A percentile compares a stretch with the other conserved stretches of the same genome.
phyloP scores from a whole-genome alignment of 148 eudicot species.

The Rhododendron mucronatum region DNA sequence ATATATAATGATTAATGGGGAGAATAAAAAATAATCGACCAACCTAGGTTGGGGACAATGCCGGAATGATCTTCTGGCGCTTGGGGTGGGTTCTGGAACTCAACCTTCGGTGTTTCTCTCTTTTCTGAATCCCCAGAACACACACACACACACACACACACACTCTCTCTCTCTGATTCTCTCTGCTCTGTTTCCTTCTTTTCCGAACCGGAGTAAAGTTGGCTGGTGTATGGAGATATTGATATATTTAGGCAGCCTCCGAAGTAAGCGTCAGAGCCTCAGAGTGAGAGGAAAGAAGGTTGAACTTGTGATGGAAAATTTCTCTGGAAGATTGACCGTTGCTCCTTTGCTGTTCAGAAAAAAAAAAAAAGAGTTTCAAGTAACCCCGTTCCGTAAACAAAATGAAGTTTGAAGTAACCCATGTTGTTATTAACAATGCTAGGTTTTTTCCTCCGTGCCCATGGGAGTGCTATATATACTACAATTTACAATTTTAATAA shows the following conservation, averaged over 20 bases:
- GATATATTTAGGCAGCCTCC: slow-evolving; percentile 1
- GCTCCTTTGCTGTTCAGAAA: neutral
- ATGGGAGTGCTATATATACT: too few species aligned
- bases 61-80: neutral
- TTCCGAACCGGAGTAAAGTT: neutral
- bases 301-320: neutral
- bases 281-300: neutral
- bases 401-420: too few species aligned
- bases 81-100: neutral
- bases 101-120: neutral
- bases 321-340: neutral
- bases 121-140: neutral
- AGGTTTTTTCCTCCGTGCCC: too few species aligned
- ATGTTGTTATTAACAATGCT: too few species aligned
- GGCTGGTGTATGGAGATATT: neutral
- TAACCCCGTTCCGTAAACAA: neutral
- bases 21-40: neutral
- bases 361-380: neutral
- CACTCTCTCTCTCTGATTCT: neutral
- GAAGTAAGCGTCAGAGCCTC: neutral
- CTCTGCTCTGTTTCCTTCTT: neutral
- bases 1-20: neutral
- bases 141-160: too few species aligned
- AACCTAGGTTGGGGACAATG: neutral
- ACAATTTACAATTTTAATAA: too few species aligned